A percentile compares a stretch with the other conserved stretches of the same genome.
Evolutionary conservation across 805 yeast species (phyloP).

Genomic region (Myxozyma sirexii): DNA sequence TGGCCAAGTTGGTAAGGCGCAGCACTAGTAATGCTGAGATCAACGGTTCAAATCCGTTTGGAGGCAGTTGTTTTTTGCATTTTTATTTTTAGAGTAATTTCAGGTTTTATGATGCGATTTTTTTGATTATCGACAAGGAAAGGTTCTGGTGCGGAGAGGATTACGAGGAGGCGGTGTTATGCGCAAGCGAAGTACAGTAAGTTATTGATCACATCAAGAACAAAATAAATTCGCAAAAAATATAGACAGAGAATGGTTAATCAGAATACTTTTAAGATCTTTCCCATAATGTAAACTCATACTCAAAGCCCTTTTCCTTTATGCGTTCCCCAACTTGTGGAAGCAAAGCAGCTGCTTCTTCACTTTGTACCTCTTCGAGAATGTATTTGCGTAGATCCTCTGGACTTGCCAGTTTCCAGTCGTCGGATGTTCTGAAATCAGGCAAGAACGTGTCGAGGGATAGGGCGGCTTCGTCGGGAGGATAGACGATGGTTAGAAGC

Average conservation of each 20-base stretch:
- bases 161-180: no score
- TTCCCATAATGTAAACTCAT: constrained; percentile 65
- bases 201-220: no score
- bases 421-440: constrained; percentile 45
- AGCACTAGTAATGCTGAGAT: constrained; percentile 47
- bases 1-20: constrained; percentile 49
- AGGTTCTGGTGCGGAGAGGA: no score
- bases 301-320: constrained; percentile 54
- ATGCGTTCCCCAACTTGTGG: constrained; percentile 12
- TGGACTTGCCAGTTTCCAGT: constrained; percentile 15
- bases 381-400: constrained; percentile 20
- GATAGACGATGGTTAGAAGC: constrained; percentile 32
- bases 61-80: constrained; percentile 37
- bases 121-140: no score
- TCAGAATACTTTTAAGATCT: not conserved
- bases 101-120: no score
- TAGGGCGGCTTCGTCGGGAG: constrained; percentile 37
- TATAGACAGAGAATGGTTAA: no score
- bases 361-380: constrained; percentile 35
- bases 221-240: no score
- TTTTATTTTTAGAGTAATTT: not conserved
- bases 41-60: constrained; percentile 47
- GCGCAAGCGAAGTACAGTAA: no score
- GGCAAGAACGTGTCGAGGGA: constrained; percentile 67
- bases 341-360: constrained; percentile 16